A percentile compares a stretch with the other conserved stretches of the same genome.
Evolutionary conservation across 495 filamentous ascomycete genomes (phyloP).

Genomic region (Evernia prunastri): DNA sequence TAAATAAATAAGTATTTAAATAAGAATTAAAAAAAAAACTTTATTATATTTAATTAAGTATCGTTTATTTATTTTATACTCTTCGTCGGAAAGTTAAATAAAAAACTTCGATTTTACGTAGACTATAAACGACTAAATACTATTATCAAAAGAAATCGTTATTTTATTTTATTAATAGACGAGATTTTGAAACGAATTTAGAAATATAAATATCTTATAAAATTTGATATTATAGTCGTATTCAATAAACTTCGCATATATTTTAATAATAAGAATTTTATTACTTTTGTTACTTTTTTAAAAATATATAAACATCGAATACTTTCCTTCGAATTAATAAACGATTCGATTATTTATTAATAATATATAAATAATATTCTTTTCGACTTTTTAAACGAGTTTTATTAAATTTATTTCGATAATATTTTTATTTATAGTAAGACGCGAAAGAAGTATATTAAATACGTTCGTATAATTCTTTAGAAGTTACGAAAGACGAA

Average conservation of each 20-base stretch:
- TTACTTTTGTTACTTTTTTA: slow-evolving; percentile 29
- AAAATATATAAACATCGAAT: slow-evolving; percentile 32
- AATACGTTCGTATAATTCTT: too few relatives aligned
- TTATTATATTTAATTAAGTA: too few relatives aligned
- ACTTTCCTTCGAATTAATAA: slow-evolving; percentile 32
- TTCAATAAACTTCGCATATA: slow-evolving; percentile 36
- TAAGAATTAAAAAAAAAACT: too few relatives aligned
- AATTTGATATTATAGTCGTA: slow-evolving; percentile 39
- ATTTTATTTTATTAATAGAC: slow-evolving; percentile 42
- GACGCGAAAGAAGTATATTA: slow-evolving; percentile 8
- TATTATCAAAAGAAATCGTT: slow-evolving; percentile 33
- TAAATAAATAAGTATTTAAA: too few relatives aligned
- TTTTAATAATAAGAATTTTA: slow-evolving; percentile 28
- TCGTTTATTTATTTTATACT: too few relatives aligned
- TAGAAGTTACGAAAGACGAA: too few relatives aligned
- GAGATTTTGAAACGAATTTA: slow-evolving; percentile 34
- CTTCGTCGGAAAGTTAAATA: too few relatives aligned
- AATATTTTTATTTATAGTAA: slow-evolving; percentile 27
- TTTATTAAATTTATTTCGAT: slow-evolving; percentile 29
- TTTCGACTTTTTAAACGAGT: slow-evolving; percentile 25
- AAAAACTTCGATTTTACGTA: too few relatives aligned
- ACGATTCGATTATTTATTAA: slow-evolving; percentile 27
- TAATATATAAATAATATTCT: slow-evolving; percentile 32
- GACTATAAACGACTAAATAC: too few relatives aligned
- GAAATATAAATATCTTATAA: slow-evolving; percentile 34